Base-by-base conservation (phyloP, 1,284 basidiomycete species). In the Rhodotorula sp. region DNA sequence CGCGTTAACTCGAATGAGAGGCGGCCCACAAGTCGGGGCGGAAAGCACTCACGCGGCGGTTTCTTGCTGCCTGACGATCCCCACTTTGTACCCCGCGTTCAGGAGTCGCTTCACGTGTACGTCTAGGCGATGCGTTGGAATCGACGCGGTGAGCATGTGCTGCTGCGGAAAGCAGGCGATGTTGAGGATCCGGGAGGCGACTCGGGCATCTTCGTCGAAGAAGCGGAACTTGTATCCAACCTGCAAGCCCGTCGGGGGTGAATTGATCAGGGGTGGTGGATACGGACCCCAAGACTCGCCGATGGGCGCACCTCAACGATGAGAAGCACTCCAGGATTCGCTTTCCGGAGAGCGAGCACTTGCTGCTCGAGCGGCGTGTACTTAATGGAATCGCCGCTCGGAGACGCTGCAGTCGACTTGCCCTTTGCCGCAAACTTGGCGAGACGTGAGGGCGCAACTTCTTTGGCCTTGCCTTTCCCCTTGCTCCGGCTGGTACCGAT, bases 61-160 rank as follows among this genome's bases (percentile, higher is more conserved):
- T 82, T 99, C 95, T 5, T 85, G 87, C 80, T 98, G 95, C n/a
- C 89, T 86, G 1, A 96, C 88, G 18, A 99, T 87, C 17, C 95
- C 95, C 61, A 99, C 86, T 87, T 93, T 91, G 80, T 93, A 85
- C 0, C 95, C 95, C 65, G 88, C 86, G 1, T 90, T 88, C 55
- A 98, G 85, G 46, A 98, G 84, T 90, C 93, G 93, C 82, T 91
- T 92, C 60, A 96, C 84, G 80, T 97, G 93, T 10, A 98, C 86
- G 68, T 91, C 86, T 24, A 91, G 84, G 55, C 94, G 85, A 20
- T 68, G 67, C 2, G 64, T 67, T 20, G 68, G 73, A 29, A 75
- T 73, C 37, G 71, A 71, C 6, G 66, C 66, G 0, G 69, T 71
- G 15, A 72, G 45, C 74, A 76, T 74, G 48, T 74, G 70, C 33